A percentile compares a stretch with the other conserved stretches of the same genome.
Evolutionary conservation across 1,284 basidiomycete species (phyloP).

Genomic region (Heliocybe sulcata): DNA sequence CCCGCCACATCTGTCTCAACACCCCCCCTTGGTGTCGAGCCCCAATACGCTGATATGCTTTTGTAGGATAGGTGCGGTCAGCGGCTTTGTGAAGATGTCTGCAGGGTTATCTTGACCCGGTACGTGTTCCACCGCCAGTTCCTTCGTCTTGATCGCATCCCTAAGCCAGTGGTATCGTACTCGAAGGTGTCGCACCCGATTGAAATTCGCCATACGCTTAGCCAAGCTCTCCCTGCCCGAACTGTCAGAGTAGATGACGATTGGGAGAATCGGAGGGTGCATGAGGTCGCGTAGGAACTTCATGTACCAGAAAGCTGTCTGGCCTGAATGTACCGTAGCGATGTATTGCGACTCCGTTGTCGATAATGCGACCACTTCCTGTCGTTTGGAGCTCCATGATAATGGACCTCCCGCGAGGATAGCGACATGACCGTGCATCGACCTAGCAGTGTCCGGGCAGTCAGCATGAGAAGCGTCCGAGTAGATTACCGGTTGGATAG

Average conservation of each 20-base stretch:
- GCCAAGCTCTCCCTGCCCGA: not conserved
- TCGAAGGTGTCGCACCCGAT: not conserved
- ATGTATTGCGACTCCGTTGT: conserved; percentile 26
- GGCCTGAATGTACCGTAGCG: conserved; percentile 8
- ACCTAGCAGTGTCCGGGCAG: not conserved
- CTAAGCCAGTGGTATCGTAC: not conserved
- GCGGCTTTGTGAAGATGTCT: not conserved
- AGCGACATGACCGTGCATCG: not conserved
- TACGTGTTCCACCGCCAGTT: not conserved
- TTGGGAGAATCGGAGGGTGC: too few relatives aligned
- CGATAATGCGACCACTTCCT: conserved; percentile 18
- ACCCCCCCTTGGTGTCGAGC: too few relatives aligned
- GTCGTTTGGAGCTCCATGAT: conserved; percentile 20
- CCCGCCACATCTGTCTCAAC: too few relatives aligned
- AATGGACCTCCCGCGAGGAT: conserved; percentile 9
- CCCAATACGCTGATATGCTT: too few relatives aligned
- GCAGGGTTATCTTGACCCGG: not conserved
- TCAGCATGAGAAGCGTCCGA: not conserved
- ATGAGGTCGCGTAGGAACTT: not conserved
- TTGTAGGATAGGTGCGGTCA: too few relatives aligned
- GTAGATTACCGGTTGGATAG: not conserved
- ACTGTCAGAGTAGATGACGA: not conserved
- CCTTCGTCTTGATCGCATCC: not conserved
- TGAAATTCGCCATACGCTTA: not conserved
- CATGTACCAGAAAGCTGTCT: not conserved